phyloP scores from a whole-genome alignment of 495 filamentous ascomycete species.

The Rhypophila decipiens region DNA sequence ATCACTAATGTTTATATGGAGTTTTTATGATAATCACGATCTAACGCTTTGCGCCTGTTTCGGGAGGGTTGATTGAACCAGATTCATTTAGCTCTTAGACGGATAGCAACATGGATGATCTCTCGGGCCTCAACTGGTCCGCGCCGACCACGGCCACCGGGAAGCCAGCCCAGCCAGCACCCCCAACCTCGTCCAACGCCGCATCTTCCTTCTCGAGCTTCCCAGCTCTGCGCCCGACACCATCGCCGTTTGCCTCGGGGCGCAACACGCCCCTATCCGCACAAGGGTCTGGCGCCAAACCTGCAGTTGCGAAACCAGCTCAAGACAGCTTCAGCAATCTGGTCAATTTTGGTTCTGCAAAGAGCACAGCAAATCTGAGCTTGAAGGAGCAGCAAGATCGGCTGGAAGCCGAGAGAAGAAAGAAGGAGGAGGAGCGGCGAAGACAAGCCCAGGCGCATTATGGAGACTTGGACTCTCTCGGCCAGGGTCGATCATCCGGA shows the following conservation, averaged over 20 bases:
- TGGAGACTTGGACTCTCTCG: conserved; percentile 68
- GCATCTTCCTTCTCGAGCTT: conserved; percentile 39
- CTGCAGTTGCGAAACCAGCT: conserved; percentile 55
- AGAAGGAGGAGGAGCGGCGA: conserved; percentile 65
- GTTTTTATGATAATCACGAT: no score
- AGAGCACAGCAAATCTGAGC: conserved; percentile 62
- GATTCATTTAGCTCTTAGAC: no score
- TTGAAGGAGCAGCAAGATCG: conserved; percentile 80
- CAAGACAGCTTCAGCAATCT: conserved; percentile 88
- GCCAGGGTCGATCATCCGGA: conserved; percentile 23
- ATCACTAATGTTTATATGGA: no score
- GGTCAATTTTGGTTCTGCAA: conserved; percentile 67
- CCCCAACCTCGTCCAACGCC: conserved; percentile 43
- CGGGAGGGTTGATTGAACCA: no score
- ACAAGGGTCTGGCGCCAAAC: conserved; percentile 45
- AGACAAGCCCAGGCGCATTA: conserved; percentile 67
- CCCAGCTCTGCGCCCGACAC: conserved; percentile 54
- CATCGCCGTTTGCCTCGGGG: conserved; percentile 55
- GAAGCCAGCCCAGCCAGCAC: conserved; percentile 30
- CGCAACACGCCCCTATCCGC: conserved; percentile 61
- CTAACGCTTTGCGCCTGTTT: no score
- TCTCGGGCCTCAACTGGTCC: conserved; percentile 48
- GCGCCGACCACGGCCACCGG: conserved; percentile 25
- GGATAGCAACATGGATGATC: conserved; percentile 53
- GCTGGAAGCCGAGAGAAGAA: conserved; percentile 68